Conservation (phyloP, 75 land plant species). For the Picea glauca region DNA sequence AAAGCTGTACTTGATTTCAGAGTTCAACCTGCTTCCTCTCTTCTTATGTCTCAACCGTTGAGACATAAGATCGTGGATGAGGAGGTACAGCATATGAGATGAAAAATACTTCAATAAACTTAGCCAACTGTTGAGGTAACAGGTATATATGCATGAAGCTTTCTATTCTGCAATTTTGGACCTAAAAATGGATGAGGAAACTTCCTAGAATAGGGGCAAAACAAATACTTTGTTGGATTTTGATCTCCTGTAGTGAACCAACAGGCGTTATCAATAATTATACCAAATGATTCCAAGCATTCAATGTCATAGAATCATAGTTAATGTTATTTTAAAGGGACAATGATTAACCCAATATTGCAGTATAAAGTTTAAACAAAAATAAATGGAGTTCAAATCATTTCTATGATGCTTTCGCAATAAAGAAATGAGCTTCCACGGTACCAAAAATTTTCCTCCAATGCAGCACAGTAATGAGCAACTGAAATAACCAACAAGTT, state of each 20-base stretch:
- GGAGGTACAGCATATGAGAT: background rate
- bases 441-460: background rate
- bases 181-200: background rate
- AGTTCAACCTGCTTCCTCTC: background rate
- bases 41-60: background rate
- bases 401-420: background rate
- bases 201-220: background rate
- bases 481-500: slow-evolving; percentile 1
- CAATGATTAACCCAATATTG: background rate
- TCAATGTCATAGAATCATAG: background rate
- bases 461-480: background rate
- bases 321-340: background rate
- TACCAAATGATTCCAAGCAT: background rate
- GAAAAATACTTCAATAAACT: too few relatives aligned
- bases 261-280: background rate
- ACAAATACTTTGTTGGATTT: background rate
- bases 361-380: too few relatives aligned
- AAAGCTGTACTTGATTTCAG: too few relatives aligned
- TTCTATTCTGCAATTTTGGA: too few relatives aligned
- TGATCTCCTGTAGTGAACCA: background rate
- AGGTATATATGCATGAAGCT: too few relatives aligned
- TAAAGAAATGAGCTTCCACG: background rate
- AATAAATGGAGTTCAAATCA: too few relatives aligned
- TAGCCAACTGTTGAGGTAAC: too few relatives aligned
- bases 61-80: background rate